These are phyloP conservation scores for Scytalidium lignicola DNA, from an alignment of 2,329 filamentous ascomycete species.

Conservation along the genomic window DNA sequence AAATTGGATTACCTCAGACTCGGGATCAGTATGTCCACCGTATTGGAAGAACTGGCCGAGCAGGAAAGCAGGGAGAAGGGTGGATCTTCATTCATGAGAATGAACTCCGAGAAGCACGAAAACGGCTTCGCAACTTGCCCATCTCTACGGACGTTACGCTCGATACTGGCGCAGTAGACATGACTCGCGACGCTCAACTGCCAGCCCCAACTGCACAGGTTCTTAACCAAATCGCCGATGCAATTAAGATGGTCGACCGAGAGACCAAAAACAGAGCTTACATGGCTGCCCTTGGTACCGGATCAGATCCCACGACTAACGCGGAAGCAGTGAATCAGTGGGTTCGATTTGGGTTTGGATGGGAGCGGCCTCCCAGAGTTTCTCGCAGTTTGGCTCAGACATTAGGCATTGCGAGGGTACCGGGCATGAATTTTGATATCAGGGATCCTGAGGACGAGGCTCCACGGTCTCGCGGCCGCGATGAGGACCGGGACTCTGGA, in stretches of 20 bases:
- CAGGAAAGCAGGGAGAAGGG: slow-evolving; percentile 66
- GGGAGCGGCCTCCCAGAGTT: slow-evolving; percentile 23
- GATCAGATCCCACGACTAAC: slow-evolving; percentile 1
- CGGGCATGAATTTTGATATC: slow-evolving; percentile 15
- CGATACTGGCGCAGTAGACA: slow-evolving; percentile 23
- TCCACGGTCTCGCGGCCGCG: background rate
- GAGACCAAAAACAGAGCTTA: slow-evolving; percentile 22
- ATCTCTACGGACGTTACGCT: slow-evolving; percentile 20
- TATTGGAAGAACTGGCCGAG: slow-evolving; percentile 70
- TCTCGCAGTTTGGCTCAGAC: slow-evolving; percentile 12
- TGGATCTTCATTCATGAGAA: slow-evolving; percentile 21
- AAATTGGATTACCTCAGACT: slow-evolving; percentile 58
- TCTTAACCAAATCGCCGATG: slow-evolving; percentile 20
- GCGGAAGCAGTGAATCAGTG: slow-evolving; percentile 22
- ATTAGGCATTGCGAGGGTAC: slow-evolving; percentile 17
- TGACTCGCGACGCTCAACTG: slow-evolving; percentile 29
- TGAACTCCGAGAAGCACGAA: slow-evolving; percentile 15
- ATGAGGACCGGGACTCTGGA: background rate
- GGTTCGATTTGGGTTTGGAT: slow-evolving; percentile 28
- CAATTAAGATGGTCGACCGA: slow-evolving; percentile 23
- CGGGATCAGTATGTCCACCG: slow-evolving; percentile 73
- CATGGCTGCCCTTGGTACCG: slow-evolving; percentile 14
- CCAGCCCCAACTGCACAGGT: slow-evolving; percentile 21
- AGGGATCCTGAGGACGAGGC: background rate
- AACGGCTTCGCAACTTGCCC: slow-evolving; percentile 22